These are phyloP conservation scores for Onygenales sp. DNA, from an alignment of 2,329 filamentous ascomycete species.

Conservation along the genomic window DNA sequence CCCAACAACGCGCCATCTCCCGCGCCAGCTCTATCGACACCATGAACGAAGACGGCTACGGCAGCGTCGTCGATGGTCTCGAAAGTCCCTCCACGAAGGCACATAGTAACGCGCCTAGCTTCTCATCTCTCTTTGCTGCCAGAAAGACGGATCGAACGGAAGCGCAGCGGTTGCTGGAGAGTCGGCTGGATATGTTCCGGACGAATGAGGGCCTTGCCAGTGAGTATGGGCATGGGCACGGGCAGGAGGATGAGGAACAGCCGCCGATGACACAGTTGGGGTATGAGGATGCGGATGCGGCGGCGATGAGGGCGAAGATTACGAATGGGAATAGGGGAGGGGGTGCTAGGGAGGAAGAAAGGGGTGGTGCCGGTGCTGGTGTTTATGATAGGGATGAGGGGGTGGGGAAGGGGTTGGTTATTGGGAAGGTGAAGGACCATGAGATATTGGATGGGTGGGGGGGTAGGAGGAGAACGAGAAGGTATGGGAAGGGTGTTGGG, in stretches of 20 bases:
- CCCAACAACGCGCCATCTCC: slow-evolving; percentile 17
- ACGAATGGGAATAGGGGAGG: slow-evolving; percentile 19
- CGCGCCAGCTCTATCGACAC: slow-evolving; percentile 43
- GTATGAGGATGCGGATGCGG: slow-evolving; percentile 42
- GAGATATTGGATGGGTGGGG: slow-evolving; percentile 25
- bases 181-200: slow-evolving; percentile 9
- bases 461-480: slow-evolving; percentile 26
- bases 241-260: slow-evolving; percentile 22
- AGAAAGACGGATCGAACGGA: slow-evolving; percentile 6
- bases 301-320: slow-evolving; percentile 47
- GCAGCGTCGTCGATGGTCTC: slow-evolving; percentile 23
- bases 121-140: slow-evolving; percentile 22
- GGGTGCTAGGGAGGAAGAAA: background rate
- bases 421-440: slow-evolving; percentile 24
- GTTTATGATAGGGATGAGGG: background rate
- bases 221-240: slow-evolving; percentile 12
- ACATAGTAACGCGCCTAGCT: slow-evolving; percentile 20
- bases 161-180: slow-evolving; percentile 9
- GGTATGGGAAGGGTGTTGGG: slow-evolving; percentile 17
- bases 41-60: slow-evolving; percentile 35
- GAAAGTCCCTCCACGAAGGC: slow-evolving; percentile 14
- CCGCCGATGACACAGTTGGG: slow-evolving; percentile 38
- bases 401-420: slow-evolving; percentile 7
- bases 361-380: too few relatives aligned
- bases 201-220: slow-evolving; percentile 14